Conservation (phyloP, 2,329 filamentous ascomycete species). For the Penicillium sp. region DNA sequence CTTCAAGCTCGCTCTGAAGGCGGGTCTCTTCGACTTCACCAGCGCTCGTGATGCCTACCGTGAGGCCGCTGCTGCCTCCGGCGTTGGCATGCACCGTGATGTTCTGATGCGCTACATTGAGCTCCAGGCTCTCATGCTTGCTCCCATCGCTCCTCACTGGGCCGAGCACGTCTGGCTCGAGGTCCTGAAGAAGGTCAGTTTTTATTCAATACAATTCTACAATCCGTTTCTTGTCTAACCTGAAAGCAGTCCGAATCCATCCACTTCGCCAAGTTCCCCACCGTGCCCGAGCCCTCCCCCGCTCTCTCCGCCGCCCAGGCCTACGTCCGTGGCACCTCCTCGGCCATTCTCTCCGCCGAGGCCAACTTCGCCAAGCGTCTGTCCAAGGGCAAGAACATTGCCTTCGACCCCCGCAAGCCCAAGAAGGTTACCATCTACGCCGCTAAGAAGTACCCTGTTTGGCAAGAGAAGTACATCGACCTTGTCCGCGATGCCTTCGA, state of each 20-base stretch:
- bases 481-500: slow-evolving; percentile 72
- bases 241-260: slow-evolving; percentile 61
- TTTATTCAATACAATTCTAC: background rate
- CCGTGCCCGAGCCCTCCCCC: slow-evolving; percentile 64
- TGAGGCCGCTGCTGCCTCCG: slow-evolving; percentile 72
- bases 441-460: slow-evolving; percentile 75
- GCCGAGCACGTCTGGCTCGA: slow-evolving; percentile 93
- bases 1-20: slow-evolving; percentile 85
- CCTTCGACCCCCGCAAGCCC: slow-evolving; percentile 85
- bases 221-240: background rate
- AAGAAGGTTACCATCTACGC: slow-evolving; percentile 89
- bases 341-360: slow-evolving; percentile 83
- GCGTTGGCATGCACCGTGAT: slow-evolving; percentile 82
- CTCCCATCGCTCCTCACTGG: slow-evolving; percentile 89
- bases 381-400: slow-evolving; percentile 82
- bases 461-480: slow-evolving; percentile 90
- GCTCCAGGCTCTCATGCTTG: slow-evolving; percentile 78
- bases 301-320: slow-evolving; percentile 73
- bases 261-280: slow-evolving; percentile 75
- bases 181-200: slow-evolving; percentile 67
- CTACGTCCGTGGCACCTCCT: slow-evolving; percentile 73
- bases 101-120: slow-evolving; percentile 78
- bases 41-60: slow-evolving; percentile 87
- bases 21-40: slow-evolving; percentile 87
- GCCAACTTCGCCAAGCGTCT: slow-evolving; percentile 75